Evolutionary conservation across 352 stramenopile species (phyloP), one percentile per base, ranked within the genome.

Genomic region (Peronospora tabacina): DNA sequence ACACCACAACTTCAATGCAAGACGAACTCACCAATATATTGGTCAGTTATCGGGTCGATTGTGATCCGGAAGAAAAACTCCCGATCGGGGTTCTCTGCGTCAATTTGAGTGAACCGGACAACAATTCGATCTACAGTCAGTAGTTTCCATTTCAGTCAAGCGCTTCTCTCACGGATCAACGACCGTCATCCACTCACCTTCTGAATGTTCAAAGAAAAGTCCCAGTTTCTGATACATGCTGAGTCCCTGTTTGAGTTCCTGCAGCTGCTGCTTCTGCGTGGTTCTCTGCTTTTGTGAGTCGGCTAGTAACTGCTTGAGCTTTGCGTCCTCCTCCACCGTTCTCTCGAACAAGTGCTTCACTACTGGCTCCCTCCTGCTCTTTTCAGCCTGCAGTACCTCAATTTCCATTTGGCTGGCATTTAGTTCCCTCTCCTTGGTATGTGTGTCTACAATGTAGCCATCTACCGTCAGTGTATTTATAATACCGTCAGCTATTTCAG

Each of bases 51-150:
- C 3, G 69, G 37, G 20, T 87, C 64, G 19, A 91, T 83, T 38
- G 74, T 76, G 42, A 91, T 77, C 5, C 66, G 63, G 51, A 89
- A 91, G 6, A 65, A 82, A 51, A 89, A 91, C 42, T 75, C 75
- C 22, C 80, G 75, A 44, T 51, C 51, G 12, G 67, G 72, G 26
- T 79, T 61, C n/a, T 67, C 47, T 2, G 57, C 47, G 52, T 91
- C 75, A 44, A 91, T 75, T 37, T 88, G 77, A 19, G 72, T 86
- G 49, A 91, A 87, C 15, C 68, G 62, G 12, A 87, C 77, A 7
- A 69, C 53, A 9, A 90, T 71, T 10, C 80, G 75, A 41, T 85
- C 67, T 42, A 47, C 36, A 54, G 1, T 16, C 32, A 17, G 4
- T 12, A 36, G 9, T 7, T 5, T 36, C 13, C 32, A 5, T 16